Evolutionary conservation across 139 green algal species (phyloP).

Genomic region (Chlorella sp.): DNA sequence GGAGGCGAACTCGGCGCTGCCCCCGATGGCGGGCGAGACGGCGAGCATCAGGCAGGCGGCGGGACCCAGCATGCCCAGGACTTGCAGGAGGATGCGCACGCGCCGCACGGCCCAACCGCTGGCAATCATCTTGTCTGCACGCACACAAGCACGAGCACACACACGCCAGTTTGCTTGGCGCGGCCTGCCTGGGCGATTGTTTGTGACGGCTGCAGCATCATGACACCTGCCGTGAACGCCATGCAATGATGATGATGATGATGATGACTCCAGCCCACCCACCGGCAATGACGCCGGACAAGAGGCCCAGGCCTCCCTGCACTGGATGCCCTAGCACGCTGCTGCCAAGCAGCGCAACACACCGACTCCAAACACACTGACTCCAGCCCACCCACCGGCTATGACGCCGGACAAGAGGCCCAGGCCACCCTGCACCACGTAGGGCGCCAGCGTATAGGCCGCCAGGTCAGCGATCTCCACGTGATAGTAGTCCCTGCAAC

Average conservation of each 20-base stretch:
- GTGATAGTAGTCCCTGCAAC: conserved; percentile 8
- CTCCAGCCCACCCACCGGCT: not conserved
- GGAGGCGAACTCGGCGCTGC: conserved; percentile 28
- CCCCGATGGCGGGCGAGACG: conserved; percentile 44
- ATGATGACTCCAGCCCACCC: not conserved
- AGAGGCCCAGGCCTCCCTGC: conserved; percentile 21
- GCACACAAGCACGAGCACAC: too few species aligned
- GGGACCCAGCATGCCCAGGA: conserved; percentile 68
- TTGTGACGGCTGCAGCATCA: too few species aligned
- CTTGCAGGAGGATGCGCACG: conserved; percentile 40
- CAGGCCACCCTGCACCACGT: conserved; percentile 47
- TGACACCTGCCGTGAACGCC: too few species aligned
- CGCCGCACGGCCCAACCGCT: conserved; percentile 32
- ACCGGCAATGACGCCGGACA: conserved; percentile 9
- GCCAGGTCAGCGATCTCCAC: conserved; percentile 54
- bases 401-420: conserved; percentile 7
- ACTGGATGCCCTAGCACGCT: too few species aligned
- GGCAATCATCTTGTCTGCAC: conserved; percentile 34
- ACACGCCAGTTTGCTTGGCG: too few species aligned
- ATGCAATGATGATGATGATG: too few species aligned
- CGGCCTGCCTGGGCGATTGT: too few species aligned
- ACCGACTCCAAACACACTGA: too few species aligned
- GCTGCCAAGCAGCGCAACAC: too few species aligned
- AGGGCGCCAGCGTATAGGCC: conserved; percentile 68
- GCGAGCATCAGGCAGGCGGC: conserved; percentile 58